phyloP scores from a whole-genome alignment of 192 early-diverging fungal species.

The Mortierella antarctica region DNA sequence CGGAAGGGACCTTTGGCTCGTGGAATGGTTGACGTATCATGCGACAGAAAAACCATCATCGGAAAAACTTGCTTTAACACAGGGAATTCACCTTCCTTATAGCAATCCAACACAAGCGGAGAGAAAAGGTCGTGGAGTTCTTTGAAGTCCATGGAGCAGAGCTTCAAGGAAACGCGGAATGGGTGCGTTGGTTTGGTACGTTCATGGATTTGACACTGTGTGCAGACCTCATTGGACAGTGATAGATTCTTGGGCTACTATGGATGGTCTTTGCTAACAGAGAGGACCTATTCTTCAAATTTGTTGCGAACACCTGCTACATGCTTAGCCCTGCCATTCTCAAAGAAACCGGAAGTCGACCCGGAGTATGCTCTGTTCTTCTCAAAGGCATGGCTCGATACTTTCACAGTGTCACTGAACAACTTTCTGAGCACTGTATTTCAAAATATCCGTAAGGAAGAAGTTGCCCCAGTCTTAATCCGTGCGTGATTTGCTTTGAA shows the following conservation, averaged over 20 bases:
- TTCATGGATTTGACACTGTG: background rate
- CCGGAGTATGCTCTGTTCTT: conserved; percentile 70
- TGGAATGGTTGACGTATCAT: too few relatives aligned
- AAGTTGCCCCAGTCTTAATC: too few relatives aligned
- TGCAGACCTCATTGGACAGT: too few relatives aligned
- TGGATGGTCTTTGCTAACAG: too few relatives aligned
- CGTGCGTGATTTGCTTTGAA: too few relatives aligned
- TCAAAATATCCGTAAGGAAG: conserved; percentile 70
- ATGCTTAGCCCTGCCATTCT: conserved; percentile 64
- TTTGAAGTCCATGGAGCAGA: conserved; percentile 69
- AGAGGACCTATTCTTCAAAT: too few relatives aligned
- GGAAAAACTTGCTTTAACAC: background rate
- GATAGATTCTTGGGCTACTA: too few relatives aligned
- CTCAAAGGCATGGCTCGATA: conserved; percentile 71
- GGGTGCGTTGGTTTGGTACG: conserved; percentile 75
- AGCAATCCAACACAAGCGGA: conserved; percentile 68
- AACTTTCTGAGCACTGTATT: conserved; percentile 73
- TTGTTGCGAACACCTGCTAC: too few relatives aligned
- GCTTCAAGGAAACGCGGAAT: conserved; percentile 65
- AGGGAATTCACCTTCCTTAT: background rate
- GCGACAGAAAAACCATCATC: too few relatives aligned
- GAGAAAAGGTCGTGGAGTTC: conserved; percentile 68
- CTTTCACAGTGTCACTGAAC: conserved; percentile 66
- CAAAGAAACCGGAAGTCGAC: conserved; percentile 64
- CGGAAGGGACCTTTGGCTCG: too few relatives aligned